These are phyloP conservation scores for Suillus cothurnatus DNA, from an alignment of 768 basidiomycete species.

Conservation along the genomic window DNA sequence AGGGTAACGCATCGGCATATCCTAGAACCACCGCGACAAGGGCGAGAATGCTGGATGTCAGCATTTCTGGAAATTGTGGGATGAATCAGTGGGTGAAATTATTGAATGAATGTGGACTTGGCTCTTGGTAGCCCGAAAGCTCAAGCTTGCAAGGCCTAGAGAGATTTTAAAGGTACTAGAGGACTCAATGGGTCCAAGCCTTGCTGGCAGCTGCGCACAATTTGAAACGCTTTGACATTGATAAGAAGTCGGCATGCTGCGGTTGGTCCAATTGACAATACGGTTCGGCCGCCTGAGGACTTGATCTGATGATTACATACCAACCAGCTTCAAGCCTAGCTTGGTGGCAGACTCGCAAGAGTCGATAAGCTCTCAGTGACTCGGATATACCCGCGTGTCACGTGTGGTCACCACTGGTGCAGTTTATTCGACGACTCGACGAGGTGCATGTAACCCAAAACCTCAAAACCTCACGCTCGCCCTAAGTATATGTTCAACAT, in stretches of 20 bases:
- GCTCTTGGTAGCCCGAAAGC: neutral
- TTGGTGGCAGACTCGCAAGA: neutral
- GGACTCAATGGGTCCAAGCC: too few species aligned
- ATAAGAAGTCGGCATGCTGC: neutral
- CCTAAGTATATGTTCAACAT: neutral
- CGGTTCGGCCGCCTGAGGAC: neutral
- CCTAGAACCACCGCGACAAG: constrained; percentile 3
- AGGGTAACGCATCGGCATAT: neutral
- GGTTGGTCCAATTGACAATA: neutral
- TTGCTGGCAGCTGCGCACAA: neutral
- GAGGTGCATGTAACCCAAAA: neutral
- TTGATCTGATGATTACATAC: neutral
- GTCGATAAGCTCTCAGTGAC: too few species aligned
- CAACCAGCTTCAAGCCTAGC: too few species aligned
- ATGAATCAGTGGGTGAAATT: neutral
- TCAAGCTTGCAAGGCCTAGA: neutral
- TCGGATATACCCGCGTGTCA: too few species aligned
- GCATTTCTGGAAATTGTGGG: neutral
- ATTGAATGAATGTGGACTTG: constrained; percentile 1
- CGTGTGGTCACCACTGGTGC: too few species aligned
- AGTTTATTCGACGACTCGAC: too few species aligned
- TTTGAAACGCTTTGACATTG: neutral
- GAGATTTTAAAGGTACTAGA: neutral
- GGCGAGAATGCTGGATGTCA: constrained; percentile 2
- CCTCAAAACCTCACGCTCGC: neutral